phyloP scores from a whole-genome alignment of 495 filamentous ascomycete genomes.

The Aspergillus coremiiformis region DNA sequence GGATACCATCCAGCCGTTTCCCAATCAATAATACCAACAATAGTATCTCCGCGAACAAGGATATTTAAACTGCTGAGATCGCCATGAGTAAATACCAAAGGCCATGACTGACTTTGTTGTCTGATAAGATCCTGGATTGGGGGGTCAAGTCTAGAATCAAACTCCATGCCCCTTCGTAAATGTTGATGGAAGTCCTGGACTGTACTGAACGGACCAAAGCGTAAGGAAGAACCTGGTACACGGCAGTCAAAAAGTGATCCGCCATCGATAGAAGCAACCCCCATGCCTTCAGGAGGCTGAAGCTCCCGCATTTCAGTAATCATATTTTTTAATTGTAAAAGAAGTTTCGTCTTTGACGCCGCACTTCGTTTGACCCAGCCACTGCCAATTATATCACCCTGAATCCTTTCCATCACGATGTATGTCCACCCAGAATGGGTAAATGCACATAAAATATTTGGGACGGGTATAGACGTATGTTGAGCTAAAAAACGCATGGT shows the following conservation, averaged over 20 bases:
- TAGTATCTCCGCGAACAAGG: conserved; percentile 27
- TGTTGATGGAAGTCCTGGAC: conserved; percentile 38
- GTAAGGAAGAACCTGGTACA: conserved; percentile 19
- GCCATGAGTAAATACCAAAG: conserved; percentile 33
- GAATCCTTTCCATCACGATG: conserved; percentile 46
- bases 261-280: conserved; percentile 34
- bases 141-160: conserved; percentile 21
- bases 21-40: conserved; percentile 48
- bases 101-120: conserved; percentile 26
- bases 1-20: conserved; percentile 46
- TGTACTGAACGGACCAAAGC: conserved; percentile 36
- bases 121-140: conserved; percentile 35
- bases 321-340: conserved; percentile 35
- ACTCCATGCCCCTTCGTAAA: conserved; percentile 32
- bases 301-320: conserved; percentile 37
- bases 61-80: conserved; percentile 41
- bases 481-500: conserved; percentile 41
- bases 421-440: conserved; percentile 32
- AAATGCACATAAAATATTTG: conserved; percentile 44
- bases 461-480: conserved; percentile 46
- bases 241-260: conserved; percentile 37
- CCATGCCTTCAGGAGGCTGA: conserved; percentile 23
- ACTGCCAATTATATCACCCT: conserved; percentile 33
- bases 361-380: conserved; percentile 27
- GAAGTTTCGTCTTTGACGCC: conserved; percentile 36